These are phyloP conservation scores for Kodamaea laetipori DNA, from an alignment of 805 yeast genomes.

Conservation along the genomic window DNA sequence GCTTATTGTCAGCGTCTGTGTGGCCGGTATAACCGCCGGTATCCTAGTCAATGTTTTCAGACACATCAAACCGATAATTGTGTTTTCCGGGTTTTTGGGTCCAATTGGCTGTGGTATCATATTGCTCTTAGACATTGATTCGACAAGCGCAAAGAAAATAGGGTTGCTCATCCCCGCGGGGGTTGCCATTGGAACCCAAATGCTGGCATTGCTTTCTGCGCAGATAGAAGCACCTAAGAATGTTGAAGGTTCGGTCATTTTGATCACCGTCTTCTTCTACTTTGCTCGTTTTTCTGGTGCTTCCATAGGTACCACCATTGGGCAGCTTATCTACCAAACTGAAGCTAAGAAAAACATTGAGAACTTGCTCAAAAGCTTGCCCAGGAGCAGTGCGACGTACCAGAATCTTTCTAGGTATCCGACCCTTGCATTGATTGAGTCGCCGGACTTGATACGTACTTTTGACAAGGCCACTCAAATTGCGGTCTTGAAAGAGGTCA, in stretches of 20 bases:
- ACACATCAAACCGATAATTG: conserved; percentile 32
- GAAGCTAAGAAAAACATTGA: conserved; percentile 89
- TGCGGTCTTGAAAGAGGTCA: conserved; percentile 32
- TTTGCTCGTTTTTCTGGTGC: conserved; percentile 13
- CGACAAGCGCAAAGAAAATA: conserved; percentile 26
- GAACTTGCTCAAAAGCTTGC: conserved; percentile 35
- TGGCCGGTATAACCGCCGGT: conserved; percentile 35
- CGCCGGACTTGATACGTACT: conserved; percentile 30
- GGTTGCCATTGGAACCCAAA: conserved; percentile 36
- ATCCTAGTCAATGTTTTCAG: conserved; percentile 30
- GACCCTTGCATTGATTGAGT: conserved; percentile 19
- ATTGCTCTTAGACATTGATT: conserved; percentile 26
- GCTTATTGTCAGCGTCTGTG: conserved; percentile 35
- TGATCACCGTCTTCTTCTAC: conserved; percentile 18
- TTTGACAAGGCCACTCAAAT: conserved; percentile 26
- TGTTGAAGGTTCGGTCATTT: conserved; percentile 16
- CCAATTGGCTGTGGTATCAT: conserved; percentile 41
- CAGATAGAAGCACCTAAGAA: conserved; percentile 21
- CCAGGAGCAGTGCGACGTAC: conserved; percentile 15
- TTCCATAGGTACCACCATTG: conserved; percentile 2
- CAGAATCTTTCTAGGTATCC: conserved; percentile 17
- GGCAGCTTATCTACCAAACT: conserved; percentile 6
- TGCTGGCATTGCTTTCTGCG: conserved; percentile 28
- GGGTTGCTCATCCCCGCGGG: conserved; percentile 40
- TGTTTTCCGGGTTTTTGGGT: conserved; percentile 31